Evolutionary conservation across 148 eudicot genomes (phyloP).

Genomic region (Arbutus unedo): DNA sequence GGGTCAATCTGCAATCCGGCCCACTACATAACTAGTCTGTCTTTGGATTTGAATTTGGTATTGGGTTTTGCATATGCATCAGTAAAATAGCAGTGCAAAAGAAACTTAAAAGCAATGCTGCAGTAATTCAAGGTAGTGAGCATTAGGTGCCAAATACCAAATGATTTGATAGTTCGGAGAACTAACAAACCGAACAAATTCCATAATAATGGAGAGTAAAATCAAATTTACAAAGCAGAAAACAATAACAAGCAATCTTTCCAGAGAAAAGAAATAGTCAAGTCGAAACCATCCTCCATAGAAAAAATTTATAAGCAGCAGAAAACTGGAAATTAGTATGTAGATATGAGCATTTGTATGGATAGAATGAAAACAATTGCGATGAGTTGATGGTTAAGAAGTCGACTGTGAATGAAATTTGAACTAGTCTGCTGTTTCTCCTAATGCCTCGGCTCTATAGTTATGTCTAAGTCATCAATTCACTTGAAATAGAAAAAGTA

Average conservation of each 20-base stretch:
- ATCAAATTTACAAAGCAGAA: neutral
- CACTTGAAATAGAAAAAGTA: constrained; percentile 71
- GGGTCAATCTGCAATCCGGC: no score
- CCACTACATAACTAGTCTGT: no score
- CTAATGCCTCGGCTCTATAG: neutral
- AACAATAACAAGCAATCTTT: neutral
- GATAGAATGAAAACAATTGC: neutral
- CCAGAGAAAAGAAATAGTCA: neutral
- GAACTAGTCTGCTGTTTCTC: neutral
- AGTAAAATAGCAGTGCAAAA: neutral
- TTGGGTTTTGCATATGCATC: no score
- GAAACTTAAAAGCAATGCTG: neutral
- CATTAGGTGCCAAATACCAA: neutral
- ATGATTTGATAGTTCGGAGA: neutral
- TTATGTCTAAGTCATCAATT: constrained; percentile 24
- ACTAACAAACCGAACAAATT: neutral
- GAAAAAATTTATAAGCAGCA: neutral
- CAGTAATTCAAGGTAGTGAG: neutral
- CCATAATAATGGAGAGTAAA: neutral
- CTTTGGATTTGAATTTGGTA: no score
- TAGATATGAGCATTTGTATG: neutral
- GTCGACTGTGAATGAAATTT: neutral
- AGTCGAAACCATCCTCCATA: neutral
- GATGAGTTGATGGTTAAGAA: no score
- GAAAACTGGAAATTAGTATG: neutral